Base-by-base conservation (phyloP, 2,329 filamentous ascomycete species). In the Sarocladium kiliense region DNA sequence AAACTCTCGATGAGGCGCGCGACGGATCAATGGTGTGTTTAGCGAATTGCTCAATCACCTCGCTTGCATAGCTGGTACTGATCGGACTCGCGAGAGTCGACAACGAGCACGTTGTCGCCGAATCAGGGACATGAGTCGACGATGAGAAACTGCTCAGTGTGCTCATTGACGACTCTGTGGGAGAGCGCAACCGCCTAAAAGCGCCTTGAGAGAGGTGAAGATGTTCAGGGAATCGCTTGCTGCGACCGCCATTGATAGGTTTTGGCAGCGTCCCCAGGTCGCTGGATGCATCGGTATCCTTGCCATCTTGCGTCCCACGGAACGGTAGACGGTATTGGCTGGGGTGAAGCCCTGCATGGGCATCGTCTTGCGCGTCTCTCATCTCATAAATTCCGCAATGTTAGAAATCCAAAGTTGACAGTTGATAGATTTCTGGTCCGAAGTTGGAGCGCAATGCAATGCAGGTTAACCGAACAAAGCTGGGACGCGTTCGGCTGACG, bases 101-200 rank as follows among this genome's bases (percentile, higher is more conserved):
- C 2, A 65, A 60, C 1, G 71, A 74, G 37, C 65, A 69, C 0
- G 67, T 69, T 1, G 71, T 74, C 3, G 70, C 71, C 4, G 71
- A 72, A 56, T 74, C 71, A 0, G 68, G 68, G 2, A 71, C 56
- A 36, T 70, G 66, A 19, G 47, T 51, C 3, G 68, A 68, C 1
- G 71, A 73, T 6, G 66, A 70, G 44, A 71, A 62, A 49, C 69
- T 72, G 59, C 71, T 72, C 57, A 68, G 64, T 0, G 70, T 72
- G 58, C 69, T 72, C 58, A 70, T 66, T 0, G 71, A 72, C 2
- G 69, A 72, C 9, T 66, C 66, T 0, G 71, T 72, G 0, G 68
- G 68, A 1, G 70, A 73, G 12, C 70, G 66, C 23, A 67, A 62
- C 30, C 65, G 66, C 41, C 50, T 25, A 16, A 53, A 19, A 3